Conservation (phyloP, 768 basidiomycete species). For the Amanita muscaria region DNA sequence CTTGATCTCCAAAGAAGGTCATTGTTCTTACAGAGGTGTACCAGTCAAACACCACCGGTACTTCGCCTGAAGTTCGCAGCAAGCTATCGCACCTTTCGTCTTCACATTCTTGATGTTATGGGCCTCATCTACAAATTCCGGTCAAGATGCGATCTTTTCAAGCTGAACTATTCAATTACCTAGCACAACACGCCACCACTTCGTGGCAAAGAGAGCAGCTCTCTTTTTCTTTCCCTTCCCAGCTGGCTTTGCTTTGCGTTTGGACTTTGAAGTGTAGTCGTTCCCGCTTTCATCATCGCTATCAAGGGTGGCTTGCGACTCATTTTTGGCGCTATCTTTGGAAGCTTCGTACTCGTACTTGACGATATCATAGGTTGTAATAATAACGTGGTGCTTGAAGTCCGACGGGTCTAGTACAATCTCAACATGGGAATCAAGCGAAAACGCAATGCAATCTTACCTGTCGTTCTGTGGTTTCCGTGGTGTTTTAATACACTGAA, state of each 20-base stretch:
- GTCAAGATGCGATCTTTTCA: not conserved
- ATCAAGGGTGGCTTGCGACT: constrained; percentile 27
- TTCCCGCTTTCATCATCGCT: constrained; percentile 17
- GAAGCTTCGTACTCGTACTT: constrained; percentile 67
- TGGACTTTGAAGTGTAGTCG: not conserved
- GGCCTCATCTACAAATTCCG: constrained; percentile 62
- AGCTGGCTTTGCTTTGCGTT: not conserved
- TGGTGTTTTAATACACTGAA: constrained; percentile 79
- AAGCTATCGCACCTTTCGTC: constrained; percentile 71
- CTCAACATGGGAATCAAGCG: not conserved
- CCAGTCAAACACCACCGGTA: constrained; percentile 88
- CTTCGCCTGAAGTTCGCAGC: constrained; percentile 66
- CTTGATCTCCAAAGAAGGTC: constrained; percentile 11
- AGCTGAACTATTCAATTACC: constrained; percentile 39
- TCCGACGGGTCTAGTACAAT: constrained; percentile 39
- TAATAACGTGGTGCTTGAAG: constrained; percentile 58
- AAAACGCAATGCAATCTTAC: constrained; percentile 24
- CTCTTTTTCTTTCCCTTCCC: constrained; percentile 18
- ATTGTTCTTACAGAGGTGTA: constrained; percentile 53
- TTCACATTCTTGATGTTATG: constrained; percentile 89
- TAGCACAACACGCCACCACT: constrained; percentile 81
- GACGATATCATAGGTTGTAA: constrained; percentile 84
- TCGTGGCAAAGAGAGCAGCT: constrained; percentile 60
- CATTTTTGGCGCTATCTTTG: constrained; percentile 42
- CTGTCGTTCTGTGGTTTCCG: constrained; percentile 61